phyloP scores from a whole-genome alignment of 73 alveolate genomes.

The Uronychia binucleata region DNA sequence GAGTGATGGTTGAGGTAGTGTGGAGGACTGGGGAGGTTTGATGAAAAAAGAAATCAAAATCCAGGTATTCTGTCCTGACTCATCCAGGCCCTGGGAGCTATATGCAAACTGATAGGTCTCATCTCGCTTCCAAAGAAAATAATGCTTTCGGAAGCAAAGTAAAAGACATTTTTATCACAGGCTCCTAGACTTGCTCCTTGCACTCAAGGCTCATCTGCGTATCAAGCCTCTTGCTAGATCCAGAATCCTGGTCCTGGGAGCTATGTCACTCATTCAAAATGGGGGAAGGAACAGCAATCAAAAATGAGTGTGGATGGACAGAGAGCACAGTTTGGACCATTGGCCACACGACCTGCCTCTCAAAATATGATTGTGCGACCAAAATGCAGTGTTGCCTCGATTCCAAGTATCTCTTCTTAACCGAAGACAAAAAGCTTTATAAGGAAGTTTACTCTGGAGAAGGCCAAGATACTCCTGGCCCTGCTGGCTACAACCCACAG shows the following conservation, averaged over 20 bases:
- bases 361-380: neutral
- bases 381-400: neutral
- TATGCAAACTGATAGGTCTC: conserved; percentile 4
- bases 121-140: neutral
- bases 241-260: conserved; percentile 10
- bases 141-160: neutral
- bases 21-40: too few relatives aligned
- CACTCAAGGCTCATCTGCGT: neutral
- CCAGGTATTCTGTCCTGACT: neutral
- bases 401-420: neutral
- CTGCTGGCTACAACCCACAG: conserved; percentile 13
- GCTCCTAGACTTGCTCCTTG: too few relatives aligned
- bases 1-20: too few relatives aligned
- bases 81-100: neutral
- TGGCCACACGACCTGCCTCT: neutral
- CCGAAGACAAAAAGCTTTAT: neutral
- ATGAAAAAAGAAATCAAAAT: too few relatives aligned
- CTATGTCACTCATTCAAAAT: neutral
- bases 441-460: neutral
- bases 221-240: neutral
- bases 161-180: too few relatives aligned
- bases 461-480: conserved; percentile 12
- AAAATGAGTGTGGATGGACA: neutral
- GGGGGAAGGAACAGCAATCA: neutral
- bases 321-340: neutral